Evolutionary conservation across 331 rosid species (phyloP).

Genomic region (Arachis monticola): DNA sequence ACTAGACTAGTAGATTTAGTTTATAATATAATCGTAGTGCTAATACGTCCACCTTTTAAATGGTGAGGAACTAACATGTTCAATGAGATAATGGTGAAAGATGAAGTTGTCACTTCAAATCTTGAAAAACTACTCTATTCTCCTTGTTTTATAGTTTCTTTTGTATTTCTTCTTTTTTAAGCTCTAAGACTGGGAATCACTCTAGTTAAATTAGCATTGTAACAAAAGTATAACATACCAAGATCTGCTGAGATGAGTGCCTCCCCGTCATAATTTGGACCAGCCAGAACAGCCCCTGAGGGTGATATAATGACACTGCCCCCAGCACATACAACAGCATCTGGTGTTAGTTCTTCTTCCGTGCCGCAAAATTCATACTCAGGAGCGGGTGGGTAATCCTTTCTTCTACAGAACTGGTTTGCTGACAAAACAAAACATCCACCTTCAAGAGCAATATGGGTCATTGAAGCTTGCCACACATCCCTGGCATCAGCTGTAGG

Average conservation of each 20-base stretch:
- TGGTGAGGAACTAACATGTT: too few species aligned
- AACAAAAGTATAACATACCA: constrained; percentile 54
- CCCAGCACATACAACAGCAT: constrained; percentile 91
- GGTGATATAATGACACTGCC: constrained; percentile 97
- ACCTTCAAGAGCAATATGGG: constrained; percentile 92
- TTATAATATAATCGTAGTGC: too few species aligned
- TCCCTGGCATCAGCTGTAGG: constrained; percentile 91
- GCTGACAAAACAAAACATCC: constrained; percentile 93
- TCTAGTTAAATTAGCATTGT: neutral
- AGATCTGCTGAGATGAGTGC: constrained; percentile 90
- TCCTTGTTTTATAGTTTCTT: too few species aligned
- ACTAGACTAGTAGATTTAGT: too few species aligned
- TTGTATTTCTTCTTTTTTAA: too few species aligned
- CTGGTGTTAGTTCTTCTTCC: constrained; percentile 77
- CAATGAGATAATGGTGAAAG: too few species aligned
- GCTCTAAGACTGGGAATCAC: too few species aligned
- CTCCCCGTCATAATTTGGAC: constrained; percentile 93
- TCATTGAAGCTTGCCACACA: constrained; percentile 92
- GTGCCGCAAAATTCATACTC: constrained; percentile 73
- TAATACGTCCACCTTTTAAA: too few species aligned
- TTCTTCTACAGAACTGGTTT: constrained; percentile 91
- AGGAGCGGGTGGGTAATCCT: constrained; percentile 89
- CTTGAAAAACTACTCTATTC: too few species aligned
- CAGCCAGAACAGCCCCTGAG: constrained; percentile 81
- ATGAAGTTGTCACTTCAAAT: too few species aligned